A percentile compares a stretch with the other conserved stretches of the same genome.
Evolutionary conservation across 2,329 filamentous ascomycete species (phyloP).

Genomic region (Clonostachys byssicola): DNA sequence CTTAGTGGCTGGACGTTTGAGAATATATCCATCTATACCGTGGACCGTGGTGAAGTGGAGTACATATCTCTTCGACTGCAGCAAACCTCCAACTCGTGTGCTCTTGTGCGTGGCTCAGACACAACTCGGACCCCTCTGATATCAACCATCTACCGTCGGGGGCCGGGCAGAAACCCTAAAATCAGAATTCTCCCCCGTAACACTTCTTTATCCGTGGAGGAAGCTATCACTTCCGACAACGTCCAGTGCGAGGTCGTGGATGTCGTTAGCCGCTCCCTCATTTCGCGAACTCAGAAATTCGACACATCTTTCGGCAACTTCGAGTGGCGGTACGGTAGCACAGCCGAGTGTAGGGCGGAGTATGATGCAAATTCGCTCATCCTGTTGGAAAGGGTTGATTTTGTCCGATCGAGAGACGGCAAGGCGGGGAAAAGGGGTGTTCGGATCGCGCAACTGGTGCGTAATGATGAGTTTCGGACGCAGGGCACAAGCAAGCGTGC

Average conservation of each 20-base stretch:
- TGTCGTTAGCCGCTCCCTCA: conserved; percentile 6
- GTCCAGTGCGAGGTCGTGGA: conserved; percentile 7
- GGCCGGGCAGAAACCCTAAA: conserved; percentile 9
- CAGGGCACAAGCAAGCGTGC: conserved; percentile 7
- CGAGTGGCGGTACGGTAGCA: conserved; percentile 11
- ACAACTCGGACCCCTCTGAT: conserved; percentile 6
- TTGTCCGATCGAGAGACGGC: background rate
- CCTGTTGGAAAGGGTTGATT: conserved; percentile 8
- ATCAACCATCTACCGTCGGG: conserved; percentile 13
- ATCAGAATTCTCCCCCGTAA: conserved; percentile 7
- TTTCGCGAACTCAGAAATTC: conserved; percentile 10
- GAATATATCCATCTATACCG: conserved; percentile 32
- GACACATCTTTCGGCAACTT: conserved; percentile 11
- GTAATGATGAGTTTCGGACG: conserved; percentile 11
- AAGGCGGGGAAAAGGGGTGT: conserved; percentile 2
- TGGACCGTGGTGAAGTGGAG: conserved; percentile 2
- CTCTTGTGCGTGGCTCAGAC: conserved; percentile 8
- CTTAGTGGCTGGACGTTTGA: conserved; percentile 38
- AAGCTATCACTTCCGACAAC: conserved; percentile 8
- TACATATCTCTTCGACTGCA: conserved; percentile 12
- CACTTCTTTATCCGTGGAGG: conserved; percentile 6
- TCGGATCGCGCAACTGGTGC: conserved; percentile 10
- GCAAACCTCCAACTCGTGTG: conserved; percentile 12
- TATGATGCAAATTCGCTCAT: conserved; percentile 9
- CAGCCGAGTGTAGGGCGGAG: conserved; percentile 4